Conservation (phyloP, 2,329 filamentous ascomycete species). For the Seiridium unicorne region DNA sequence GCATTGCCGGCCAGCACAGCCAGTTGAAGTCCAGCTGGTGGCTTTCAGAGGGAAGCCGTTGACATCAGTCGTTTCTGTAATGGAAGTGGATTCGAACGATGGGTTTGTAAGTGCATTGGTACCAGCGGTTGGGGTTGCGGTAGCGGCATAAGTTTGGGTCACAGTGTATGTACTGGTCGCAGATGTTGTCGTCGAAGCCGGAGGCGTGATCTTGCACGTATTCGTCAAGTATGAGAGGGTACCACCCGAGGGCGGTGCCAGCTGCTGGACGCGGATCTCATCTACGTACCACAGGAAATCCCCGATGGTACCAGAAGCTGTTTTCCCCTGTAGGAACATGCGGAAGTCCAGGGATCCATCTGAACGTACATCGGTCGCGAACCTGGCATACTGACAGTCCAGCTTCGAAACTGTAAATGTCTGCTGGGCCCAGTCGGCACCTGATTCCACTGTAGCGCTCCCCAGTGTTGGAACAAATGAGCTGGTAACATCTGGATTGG, state of each 20-base stretch:
- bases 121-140: background rate
- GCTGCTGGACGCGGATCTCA: background rate
- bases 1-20: background rate
- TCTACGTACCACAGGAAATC: background rate
- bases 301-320: background rate
- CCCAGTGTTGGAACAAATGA: background rate
- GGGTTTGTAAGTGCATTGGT: background rate
- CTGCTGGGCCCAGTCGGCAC: background rate
- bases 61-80: background rate
- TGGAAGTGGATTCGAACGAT: background rate
- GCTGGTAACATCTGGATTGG: background rate
- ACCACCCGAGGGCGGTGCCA: background rate
- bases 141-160: background rate
- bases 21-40: background rate
- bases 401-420: background rate
- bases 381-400: background rate
- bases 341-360: background rate
- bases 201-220: background rate
- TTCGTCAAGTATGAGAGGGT: background rate
- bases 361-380: background rate
- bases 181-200: background rate
- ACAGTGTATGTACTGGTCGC: background rate
- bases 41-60: background rate
- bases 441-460: background rate
- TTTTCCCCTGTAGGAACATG: background rate